These are phyloP conservation scores for Fusarium albosuccineum DNA, from an alignment of 2,329 filamentous ascomycete genomes.

Conservation along the genomic window DNA sequence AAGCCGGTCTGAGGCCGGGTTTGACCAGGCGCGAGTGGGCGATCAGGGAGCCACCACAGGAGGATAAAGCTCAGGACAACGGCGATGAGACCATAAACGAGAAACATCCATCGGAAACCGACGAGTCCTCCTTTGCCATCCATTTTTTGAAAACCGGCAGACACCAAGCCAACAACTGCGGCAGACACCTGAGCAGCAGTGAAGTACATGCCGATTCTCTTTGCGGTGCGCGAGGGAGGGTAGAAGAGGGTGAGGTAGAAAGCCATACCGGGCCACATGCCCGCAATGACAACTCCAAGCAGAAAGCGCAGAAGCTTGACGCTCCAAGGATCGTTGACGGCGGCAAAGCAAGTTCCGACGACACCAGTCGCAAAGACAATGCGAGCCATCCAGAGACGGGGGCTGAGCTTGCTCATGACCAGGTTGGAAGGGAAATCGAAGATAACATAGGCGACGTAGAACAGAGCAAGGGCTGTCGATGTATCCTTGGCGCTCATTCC, in stretches of 20 bases:
- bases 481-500: constrained; percentile 79
- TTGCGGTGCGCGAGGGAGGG: constrained; percentile 85
- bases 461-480: constrained; percentile 86
- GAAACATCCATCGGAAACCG: constrained; percentile 93
- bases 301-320: constrained; percentile 89
- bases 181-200: constrained; percentile 91
- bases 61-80: constrained; percentile 78
- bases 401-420: constrained; percentile 86
- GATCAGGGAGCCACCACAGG: constrained; percentile 92
- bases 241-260: constrained; percentile 95
- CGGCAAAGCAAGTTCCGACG: constrained; percentile 86
- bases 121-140: constrained; percentile 81
- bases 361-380: constrained; percentile 90
- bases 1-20: constrained; percentile 63
- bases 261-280: constrained; percentile 96
- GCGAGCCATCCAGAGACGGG: constrained; percentile 90
- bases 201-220: constrained; percentile 90
- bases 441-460: constrained; percentile 92
- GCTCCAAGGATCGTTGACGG: constrained; percentile 85
- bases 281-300: constrained; percentile 87
- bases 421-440: constrained; percentile 92
- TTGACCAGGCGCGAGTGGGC: constrained; percentile 81
- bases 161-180: constrained; percentile 89
- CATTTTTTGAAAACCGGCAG: constrained; percentile 92
- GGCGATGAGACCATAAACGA: constrained; percentile 84